These are phyloP conservation scores for Golovinomyces cichoracearum DNA, from an alignment of 2,329 filamentous ascomycete genomes.

Conservation along the genomic window DNA sequence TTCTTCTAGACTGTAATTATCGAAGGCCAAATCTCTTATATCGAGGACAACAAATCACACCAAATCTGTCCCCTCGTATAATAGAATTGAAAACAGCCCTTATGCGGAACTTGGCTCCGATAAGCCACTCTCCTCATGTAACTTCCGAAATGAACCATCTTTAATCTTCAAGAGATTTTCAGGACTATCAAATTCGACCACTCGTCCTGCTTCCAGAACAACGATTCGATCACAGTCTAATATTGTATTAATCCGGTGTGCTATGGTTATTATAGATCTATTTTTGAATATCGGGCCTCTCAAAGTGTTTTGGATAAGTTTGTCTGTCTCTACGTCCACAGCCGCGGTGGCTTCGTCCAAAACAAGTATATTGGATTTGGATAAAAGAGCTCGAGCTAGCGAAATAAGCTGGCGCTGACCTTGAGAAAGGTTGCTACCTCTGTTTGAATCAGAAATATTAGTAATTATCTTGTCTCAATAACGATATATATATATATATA, in stretches of 20 bases:
- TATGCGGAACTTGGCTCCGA: too few species aligned
- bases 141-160: slow-evolving; percentile 53
- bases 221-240: slow-evolving; percentile 71
- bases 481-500: too few species aligned
- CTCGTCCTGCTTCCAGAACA: slow-evolving; percentile 69
- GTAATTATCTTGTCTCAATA: too few species aligned
- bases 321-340: slow-evolving; percentile 42
- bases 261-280: slow-evolving; percentile 92
- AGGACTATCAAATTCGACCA: slow-evolving; percentile 81
- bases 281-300: slow-evolving; percentile 50
- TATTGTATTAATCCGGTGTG: slow-evolving; percentile 95
- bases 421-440: slow-evolving; percentile 74
- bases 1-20: too few species aligned
- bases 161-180: slow-evolving; percentile 46
- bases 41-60: too few species aligned
- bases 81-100: too few species aligned
- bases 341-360: slow-evolving; percentile 84
- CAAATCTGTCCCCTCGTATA: too few species aligned
- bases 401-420: slow-evolving; percentile 88
- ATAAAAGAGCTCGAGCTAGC: slow-evolving; percentile 74
- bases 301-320: slow-evolving; percentile 36
- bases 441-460: too few species aligned
- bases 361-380: slow-evolving; percentile 88
- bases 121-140: slow-evolving; percentile 77
- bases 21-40: too few species aligned